Evolutionary conservation across 179 eudicot genomes (phyloP).

Genomic region (Spinacia oleracea): DNA sequence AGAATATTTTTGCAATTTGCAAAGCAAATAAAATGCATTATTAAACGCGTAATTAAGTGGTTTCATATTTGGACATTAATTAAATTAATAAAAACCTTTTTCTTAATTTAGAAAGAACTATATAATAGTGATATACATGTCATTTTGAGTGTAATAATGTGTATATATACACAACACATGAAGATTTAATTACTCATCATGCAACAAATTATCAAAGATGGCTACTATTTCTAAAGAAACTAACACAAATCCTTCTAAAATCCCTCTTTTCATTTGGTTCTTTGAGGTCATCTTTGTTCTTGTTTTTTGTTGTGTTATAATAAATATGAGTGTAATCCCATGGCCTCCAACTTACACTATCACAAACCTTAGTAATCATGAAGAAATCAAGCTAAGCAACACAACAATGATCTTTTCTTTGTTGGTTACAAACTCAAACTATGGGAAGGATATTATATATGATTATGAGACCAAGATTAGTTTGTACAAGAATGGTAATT

Average conservation of each 20-base stretch:
- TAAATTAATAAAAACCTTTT: background rate
- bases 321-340: constrained; percentile 4
- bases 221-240: constrained; percentile 5
- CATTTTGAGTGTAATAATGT: background rate
- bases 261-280: constrained; percentile 27
- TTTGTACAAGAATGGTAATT: constrained; percentile 21
- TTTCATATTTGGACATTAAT: background rate
- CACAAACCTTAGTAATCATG: background rate
- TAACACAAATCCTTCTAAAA: constrained; percentile 8
- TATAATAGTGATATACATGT: background rate
- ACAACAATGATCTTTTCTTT: constrained; percentile 16
- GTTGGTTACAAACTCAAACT: constrained; percentile 23
- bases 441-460: constrained; percentile 18
- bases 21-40: background rate
- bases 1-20: background rate
- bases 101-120: background rate
- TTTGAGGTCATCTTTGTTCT: constrained; percentile 18
- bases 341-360: constrained; percentile 25
- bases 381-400: background rate
- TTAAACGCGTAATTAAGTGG: constrained; percentile 15
- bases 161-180: background rate
- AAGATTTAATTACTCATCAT: background rate
- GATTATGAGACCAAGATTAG: constrained; percentile 14
- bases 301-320: constrained; percentile 20
- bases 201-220: constrained; percentile 6